Conservation (phyloP, 768 basidiomycete genomes). For the Kwoniella pini region DNA sequence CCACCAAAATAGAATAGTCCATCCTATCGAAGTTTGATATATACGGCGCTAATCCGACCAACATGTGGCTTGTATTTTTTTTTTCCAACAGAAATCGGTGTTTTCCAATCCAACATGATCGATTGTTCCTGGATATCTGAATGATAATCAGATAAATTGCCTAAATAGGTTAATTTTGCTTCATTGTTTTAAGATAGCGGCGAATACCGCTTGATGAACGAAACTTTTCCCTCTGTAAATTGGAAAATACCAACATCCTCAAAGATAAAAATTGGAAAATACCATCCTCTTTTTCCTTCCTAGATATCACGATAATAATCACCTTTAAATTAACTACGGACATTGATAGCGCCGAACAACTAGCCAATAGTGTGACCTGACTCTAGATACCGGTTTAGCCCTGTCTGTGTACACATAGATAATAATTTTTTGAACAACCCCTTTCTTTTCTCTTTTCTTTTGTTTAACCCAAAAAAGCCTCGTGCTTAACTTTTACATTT, state of each 20-base stretch:
- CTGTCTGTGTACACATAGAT: background rate
- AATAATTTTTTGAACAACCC: background rate
- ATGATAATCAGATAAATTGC: background rate
- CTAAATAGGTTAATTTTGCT: no score
- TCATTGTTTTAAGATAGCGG: background rate
- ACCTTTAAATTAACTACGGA: background rate
- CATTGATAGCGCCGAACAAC: background rate
- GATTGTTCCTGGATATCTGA: background rate
- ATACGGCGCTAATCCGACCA: no score
- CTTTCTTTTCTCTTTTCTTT: background rate
- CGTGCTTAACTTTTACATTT: background rate
- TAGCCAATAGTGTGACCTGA: no score
- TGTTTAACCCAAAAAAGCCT: background rate
- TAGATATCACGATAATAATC: slow-evolving; percentile 1
- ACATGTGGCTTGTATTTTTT: background rate
- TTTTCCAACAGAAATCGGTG: no score
- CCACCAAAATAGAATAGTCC: no score
- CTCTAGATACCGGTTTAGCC: background rate
- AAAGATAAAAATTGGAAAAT: slow-evolving; percentile 2
- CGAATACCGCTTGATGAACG: background rate
- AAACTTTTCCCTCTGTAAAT: background rate
- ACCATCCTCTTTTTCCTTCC: background rate
- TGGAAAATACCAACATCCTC: background rate
- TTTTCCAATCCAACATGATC: slow-evolving; percentile 5
- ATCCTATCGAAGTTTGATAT: no score